A percentile compares a stretch with the other conserved stretches of the same genome.
phyloP scores from a whole-genome alignment of 306 rosid genomes.

The Sindora glabra region DNA sequence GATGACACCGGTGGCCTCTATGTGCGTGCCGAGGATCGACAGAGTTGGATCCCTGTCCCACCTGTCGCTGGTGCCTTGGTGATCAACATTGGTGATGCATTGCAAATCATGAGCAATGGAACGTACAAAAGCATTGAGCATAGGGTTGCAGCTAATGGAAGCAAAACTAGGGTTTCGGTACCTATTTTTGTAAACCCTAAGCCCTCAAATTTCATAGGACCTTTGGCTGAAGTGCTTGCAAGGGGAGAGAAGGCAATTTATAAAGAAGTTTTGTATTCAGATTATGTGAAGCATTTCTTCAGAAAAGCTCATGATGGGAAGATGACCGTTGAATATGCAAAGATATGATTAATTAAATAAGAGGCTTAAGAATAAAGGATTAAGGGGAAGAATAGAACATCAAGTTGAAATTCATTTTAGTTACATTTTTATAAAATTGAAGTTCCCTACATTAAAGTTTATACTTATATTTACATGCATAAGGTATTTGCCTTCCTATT shows the following conservation, averaged over 20 bases:
- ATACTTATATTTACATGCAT: too few species aligned
- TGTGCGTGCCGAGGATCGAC: not conserved
- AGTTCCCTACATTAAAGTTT: too few species aligned
- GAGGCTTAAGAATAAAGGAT: too few species aligned
- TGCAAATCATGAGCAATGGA: constrained; percentile 63
- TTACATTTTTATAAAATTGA: too few species aligned
- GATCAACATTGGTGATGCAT: constrained; percentile 52
- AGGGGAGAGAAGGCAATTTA: constrained; percentile 35
- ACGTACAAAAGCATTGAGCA: constrained; percentile 56
- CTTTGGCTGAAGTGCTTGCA: constrained; percentile 35
- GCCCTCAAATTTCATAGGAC: constrained; percentile 26
- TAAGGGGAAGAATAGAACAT: too few species aligned
- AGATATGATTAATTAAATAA: constrained; percentile 7
- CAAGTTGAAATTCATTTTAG: too few species aligned
- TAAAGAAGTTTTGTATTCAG: constrained; percentile 37
- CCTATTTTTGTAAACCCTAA: constrained; percentile 54
- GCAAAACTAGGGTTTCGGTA: constrained; percentile 35
- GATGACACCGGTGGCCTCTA: constrained; percentile 55
- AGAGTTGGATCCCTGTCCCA: constrained; percentile 39
- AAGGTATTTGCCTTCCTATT: too few species aligned
- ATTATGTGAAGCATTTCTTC: constrained; percentile 51
- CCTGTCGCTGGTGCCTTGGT: constrained; percentile 41
- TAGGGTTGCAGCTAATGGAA: constrained; percentile 37
- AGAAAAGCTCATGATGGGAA: constrained; percentile 57
- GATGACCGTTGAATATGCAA: constrained; percentile 40